A percentile compares a stretch with the other conserved stretches of the same genome.
Evolutionary conservation across 2,329 filamentous ascomycete species (phyloP).

Genomic region (Incumbomyces delicatus): DNA sequence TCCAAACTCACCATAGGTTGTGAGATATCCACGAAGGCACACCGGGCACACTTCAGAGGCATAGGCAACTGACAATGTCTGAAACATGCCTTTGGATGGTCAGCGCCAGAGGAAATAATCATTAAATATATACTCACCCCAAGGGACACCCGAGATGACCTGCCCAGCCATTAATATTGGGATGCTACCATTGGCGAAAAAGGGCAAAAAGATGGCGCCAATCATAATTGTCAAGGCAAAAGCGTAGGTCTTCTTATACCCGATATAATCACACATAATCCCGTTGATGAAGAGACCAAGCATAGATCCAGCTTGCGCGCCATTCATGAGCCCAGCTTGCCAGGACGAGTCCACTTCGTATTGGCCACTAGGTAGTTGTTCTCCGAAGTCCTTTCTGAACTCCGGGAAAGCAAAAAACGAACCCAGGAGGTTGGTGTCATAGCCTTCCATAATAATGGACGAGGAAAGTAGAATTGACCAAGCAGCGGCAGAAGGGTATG

Average conservation of each 20-base stretch:
- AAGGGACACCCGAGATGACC: conserved; percentile 28
- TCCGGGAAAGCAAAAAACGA: conserved; percentile 55
- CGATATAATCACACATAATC: conserved; percentile 40
- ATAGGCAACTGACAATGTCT: conserved; percentile 45
- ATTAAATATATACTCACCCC: conserved; percentile 24
- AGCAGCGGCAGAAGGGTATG: conserved; percentile 23
- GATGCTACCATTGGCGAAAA: conserved; percentile 38
- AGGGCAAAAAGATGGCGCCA: conserved; percentile 41
- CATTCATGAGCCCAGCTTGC: conserved; percentile 36
- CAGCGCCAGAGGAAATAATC: too few relatives aligned
- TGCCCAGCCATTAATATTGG: conserved; percentile 38
- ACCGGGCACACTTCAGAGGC: conserved; percentile 41
- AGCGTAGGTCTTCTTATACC: conserved; percentile 42
- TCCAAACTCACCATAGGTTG: conserved; percentile 30
- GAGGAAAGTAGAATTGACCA: conserved; percentile 22
- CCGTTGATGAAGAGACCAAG: conserved; percentile 42
- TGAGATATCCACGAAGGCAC: conserved; percentile 42
- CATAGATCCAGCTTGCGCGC: conserved; percentile 36
- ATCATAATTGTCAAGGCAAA: conserved; percentile 36
- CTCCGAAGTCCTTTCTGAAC: conserved; percentile 33
- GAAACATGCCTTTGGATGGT: conserved; percentile 28
- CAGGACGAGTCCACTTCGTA: conserved; percentile 29
- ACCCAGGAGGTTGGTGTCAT: conserved; percentile 69
- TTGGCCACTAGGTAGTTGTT: conserved; percentile 23
- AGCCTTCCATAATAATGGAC: conserved; percentile 49